Evolutionary conservation across 202 grass and related monocot species (phyloP), one percentile per base, ranked within the genome.

Genomic region (Zoysia matrella): DNA sequence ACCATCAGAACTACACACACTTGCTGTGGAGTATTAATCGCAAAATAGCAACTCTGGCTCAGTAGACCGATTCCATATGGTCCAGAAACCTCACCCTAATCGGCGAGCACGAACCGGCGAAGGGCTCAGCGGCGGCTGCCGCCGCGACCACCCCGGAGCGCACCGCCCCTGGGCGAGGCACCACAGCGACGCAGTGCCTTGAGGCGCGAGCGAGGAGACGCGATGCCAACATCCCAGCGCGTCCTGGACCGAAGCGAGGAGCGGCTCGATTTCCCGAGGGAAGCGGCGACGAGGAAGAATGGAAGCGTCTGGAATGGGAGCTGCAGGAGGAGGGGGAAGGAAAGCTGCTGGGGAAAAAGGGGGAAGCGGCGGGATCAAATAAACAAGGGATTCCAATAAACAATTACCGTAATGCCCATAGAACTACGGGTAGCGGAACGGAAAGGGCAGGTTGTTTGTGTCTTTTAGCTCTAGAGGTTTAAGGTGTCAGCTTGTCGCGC

Each of bases 131-230:
- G 6, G 82, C 65, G 0, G 49, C 81, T 52, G 40, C 47, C 47
- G 22, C 30, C 30, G 30, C 30, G 30, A 36, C 30, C 30, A 36
- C 39, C 0, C 44, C 61, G 60, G 47, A 51, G 51, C 71, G 67
- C 30, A 36, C 22, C 58, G 8, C 18, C 12, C 6, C 68, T 5
- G 60, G 3, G 4, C 58, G 72, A 11, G 77, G 65, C 57, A 16
- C 53, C 30, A 76, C 56, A 10, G 61, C n/a, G 50, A 69, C 43
- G 72, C 77, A 57, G 8, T 85, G 66, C 82, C 78, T 85, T 12
- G 82, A 77, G n/a, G n/a, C 44, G 39, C 77, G 44, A 36, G 57
- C 66, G 82, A 89, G 60, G 65, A 85, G 60, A 73, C 78, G 73
- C 47, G 52, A 16, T 58, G 87, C 47, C 79, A 68, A 73, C 87